A percentile compares a stretch with the other conserved stretches of the same genome.
Evolutionary conservation across 192 early-diverging fungal genomes (phyloP).

Genomic region (Coemansia pectinata): DNA sequence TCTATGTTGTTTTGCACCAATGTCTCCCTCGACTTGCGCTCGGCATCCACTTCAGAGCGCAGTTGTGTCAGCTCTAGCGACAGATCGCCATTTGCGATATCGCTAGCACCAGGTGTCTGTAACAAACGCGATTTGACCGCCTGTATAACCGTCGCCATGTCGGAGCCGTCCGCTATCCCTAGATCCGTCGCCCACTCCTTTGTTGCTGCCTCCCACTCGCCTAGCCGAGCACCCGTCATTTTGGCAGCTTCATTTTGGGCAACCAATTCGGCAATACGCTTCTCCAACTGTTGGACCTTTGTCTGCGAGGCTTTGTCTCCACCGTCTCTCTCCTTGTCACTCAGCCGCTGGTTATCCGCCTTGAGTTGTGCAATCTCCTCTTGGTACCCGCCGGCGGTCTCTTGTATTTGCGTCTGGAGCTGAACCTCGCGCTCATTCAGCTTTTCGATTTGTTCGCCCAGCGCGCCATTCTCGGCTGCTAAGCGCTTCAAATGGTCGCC

Average conservation of each 20-base stretch:
- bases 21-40: slow-evolving; percentile 6
- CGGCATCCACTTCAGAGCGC: slow-evolving; percentile 16
- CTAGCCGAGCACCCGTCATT: slow-evolving; percentile 4
- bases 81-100: slow-evolving; percentile 10
- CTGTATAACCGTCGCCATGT: not conserved
- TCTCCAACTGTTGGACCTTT: slow-evolving; percentile 6
- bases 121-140: slow-evolving; percentile 1
- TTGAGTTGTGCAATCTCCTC: slow-evolving; percentile 19
- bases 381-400: slow-evolving; percentile 11
- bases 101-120: not conserved
- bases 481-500: slow-evolving; percentile 55
- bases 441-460: slow-evolving; percentile 47
- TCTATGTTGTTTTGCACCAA: slow-evolving; percentile 10
- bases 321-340: slow-evolving; percentile 12
- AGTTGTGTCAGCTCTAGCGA: slow-evolving; percentile 30
- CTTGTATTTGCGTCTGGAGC: slow-evolving; percentile 25
- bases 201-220: slow-evolving; percentile 41
- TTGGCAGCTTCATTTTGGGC: slow-evolving; percentile 18
- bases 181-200: slow-evolving; percentile 29
- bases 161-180: slow-evolving; percentile 8
- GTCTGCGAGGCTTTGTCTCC: not conserved
- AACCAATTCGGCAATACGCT: slow-evolving; percentile 29
- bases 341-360: not conserved
- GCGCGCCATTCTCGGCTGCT: slow-evolving; percentile 56
- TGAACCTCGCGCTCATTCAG: slow-evolving; percentile 30